Evolutionary conservation across 2,329 filamentous ascomycete genomes (phyloP), one percentile per base, ranked within the genome.

Genomic region (Cladosporium sp.): DNA sequence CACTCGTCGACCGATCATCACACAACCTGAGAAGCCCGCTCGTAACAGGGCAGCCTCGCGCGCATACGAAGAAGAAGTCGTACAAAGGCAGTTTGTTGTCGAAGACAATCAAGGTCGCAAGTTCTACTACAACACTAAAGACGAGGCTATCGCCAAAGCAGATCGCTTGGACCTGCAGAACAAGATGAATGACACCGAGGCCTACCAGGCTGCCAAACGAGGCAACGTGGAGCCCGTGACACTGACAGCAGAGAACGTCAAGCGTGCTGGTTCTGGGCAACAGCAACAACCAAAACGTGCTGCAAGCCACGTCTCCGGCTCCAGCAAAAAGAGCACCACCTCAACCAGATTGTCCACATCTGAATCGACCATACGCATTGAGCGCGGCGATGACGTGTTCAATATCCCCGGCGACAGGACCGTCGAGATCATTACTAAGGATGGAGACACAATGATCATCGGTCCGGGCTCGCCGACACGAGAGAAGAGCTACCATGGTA

Each of bases 1-100:
- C 57, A 76, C 76, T 44, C 78, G 73, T 26, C 71, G 71, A 5
- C 71, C 78, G 10, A 73, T 77, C 4, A 68, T 78, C 26, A 71
- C 74, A 3, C 78, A 74, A 4, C 66, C 67, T 47, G 68, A 71
- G 10, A 72, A 72, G 3, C 71, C 72, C 11, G 69, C 70, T 30
- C 66, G 73, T 3, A 76, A 76, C 21, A 77, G 78, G 59, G 71
- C 75, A 2, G 74, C 73, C 10, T 68, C 63, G 41, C 60, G 66
- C 21, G 72, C 70, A 12, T 70, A 65, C 36, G 69, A 65, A 5
- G 67, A 69, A 24, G 71, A 70, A 44, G 72, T 73, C 34, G 68
- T 66, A 28, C 58, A 63, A 12, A 47, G n/a, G 7, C 66, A 65
- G n/a, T 68, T 71, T 47, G 69, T 75, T 57, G 67, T 75, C 51